A percentile compares a stretch with the other conserved stretches of the same genome.
Evolutionary conservation across 2,329 filamentous ascomycete genomes (phyloP).

Genomic region (Talaromyces piceae): DNA sequence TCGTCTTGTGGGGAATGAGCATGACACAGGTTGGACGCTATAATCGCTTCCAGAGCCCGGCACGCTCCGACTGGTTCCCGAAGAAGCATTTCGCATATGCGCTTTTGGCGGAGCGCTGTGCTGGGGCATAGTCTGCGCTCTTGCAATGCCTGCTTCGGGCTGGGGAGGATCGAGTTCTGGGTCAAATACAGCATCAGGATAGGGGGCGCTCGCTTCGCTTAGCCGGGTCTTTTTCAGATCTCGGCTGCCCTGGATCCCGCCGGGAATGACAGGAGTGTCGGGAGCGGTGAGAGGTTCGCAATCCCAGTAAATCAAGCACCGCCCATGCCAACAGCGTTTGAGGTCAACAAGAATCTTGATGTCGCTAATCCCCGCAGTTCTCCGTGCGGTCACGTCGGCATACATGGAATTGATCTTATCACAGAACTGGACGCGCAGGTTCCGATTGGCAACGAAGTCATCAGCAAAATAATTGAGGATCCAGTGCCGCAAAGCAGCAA

Average conservation of each 20-base stretch:
- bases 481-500: slow-evolving; percentile 14
- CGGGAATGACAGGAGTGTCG: slow-evolving; percentile 64
- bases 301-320: slow-evolving; percentile 87
- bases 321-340: slow-evolving; percentile 94
- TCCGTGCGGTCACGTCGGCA: slow-evolving; percentile 43
- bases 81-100: slow-evolving; percentile 10
- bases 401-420: slow-evolving; percentile 63
- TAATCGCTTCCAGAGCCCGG: slow-evolving; percentile 32
- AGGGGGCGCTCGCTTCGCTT: slow-evolving; percentile 29
- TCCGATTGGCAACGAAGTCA: slow-evolving; percentile 74
- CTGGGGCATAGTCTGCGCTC: background rate
- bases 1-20: slow-evolving; percentile 48
- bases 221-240: slow-evolving; percentile 34
- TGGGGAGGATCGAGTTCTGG: background rate
- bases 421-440: slow-evolving; percentile 71
- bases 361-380: slow-evolving; percentile 52
- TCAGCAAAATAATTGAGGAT: slow-evolving; percentile 69
- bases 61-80: slow-evolving; percentile 6
- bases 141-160: background rate
- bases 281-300: slow-evolving; percentile 58
- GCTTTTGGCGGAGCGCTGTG: background rate
- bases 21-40: slow-evolving; percentile 53
- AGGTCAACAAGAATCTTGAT: slow-evolving; percentile 87
- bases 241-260: slow-evolving; percentile 60
- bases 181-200: slow-evolving; percentile 14